A percentile compares a stretch with the other conserved stretches of the same genome.
These are phyloP conservation scores for Aureobasidium leucospermi DNA, from an alignment of 2,329 filamentous ascomycete genomes.

Conservation along the genomic window DNA sequence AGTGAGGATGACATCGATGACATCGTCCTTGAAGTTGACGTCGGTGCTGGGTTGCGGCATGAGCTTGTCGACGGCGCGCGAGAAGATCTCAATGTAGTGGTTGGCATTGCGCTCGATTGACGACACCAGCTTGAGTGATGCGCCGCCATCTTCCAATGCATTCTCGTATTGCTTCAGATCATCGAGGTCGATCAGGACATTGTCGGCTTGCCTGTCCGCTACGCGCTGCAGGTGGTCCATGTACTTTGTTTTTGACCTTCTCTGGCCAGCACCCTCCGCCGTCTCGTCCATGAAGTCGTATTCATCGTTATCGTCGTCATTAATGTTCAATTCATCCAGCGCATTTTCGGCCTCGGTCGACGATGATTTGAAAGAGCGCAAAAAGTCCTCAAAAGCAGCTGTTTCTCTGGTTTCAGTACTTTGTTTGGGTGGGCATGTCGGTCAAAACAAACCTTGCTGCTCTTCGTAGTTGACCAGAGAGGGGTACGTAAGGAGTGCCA, in stretches of 20 bases:
- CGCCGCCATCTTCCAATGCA: slow-evolving; percentile 53
- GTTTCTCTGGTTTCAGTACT: slow-evolving; percentile 27
- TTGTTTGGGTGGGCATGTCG: slow-evolving; percentile 15
- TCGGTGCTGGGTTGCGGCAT: slow-evolving; percentile 74
- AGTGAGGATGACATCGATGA: slow-evolving; percentile 92
- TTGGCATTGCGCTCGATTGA: slow-evolving; percentile 87
- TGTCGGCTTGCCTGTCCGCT: slow-evolving; percentile 67
- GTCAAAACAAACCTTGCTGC: slow-evolving; percentile 61
- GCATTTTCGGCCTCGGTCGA: slow-evolving; percentile 67
- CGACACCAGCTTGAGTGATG: slow-evolving; percentile 59
- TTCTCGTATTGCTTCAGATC: slow-evolving; percentile 80
- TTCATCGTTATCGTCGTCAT: slow-evolving; percentile 80
- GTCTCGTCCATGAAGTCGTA: slow-evolving; percentile 87
- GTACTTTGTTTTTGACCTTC: slow-evolving; percentile 68
- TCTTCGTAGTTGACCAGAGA: slow-evolving; percentile 78
- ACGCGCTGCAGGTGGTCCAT: slow-evolving; percentile 79
- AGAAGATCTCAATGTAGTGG: slow-evolving; percentile 90
- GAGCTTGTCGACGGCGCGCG: slow-evolving; percentile 76
- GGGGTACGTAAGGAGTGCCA: slow-evolving; percentile 79
- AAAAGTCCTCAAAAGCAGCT: slow-evolving; percentile 82
- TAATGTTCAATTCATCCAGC: slow-evolving; percentile 75
- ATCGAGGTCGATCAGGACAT: slow-evolving; percentile 82
- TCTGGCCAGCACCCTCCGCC: slow-evolving; percentile 41
- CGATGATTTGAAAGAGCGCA: slow-evolving; percentile 83
- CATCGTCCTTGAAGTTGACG: slow-evolving; percentile 93